Percentiles rank a stretch among this genome's conserved stretches.
These are phyloP conservation scores for Strobilomyces dryophilus DNA, from an alignment of 768 basidiomycete species.

Conservation along the genomic window DNA sequence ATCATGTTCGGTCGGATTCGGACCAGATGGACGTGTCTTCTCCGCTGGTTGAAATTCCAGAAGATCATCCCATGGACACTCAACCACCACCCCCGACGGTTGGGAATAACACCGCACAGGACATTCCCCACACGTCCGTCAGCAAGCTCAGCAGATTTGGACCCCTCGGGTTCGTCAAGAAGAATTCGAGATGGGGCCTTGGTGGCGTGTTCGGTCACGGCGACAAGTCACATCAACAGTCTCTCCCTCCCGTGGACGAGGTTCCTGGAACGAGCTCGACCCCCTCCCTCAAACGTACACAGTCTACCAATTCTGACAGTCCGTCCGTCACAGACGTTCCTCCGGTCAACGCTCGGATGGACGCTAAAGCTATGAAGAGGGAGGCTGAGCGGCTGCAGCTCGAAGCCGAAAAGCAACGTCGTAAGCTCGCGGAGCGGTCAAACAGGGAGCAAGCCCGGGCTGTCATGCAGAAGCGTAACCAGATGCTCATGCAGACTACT, in stretches of 20 bases:
- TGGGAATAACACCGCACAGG: slow-evolving; percentile 35
- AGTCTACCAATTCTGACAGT: slow-evolving; percentile 74
- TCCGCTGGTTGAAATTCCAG: slow-evolving; percentile 44
- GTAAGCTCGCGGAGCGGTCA: slow-evolving; percentile 66
- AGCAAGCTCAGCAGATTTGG: slow-evolving; percentile 57
- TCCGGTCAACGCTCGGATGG: slow-evolving; percentile 41
- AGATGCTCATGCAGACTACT: slow-evolving; percentile 58
- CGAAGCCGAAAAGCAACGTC: slow-evolving; percentile 83
- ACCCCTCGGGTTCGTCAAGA: slow-evolving; percentile 63
- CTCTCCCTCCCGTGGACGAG: slow-evolving; percentile 72
- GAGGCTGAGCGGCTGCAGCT: slow-evolving; percentile 72
- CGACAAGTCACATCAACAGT: slow-evolving; percentile 61
- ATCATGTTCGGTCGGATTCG: slow-evolving; percentile 29
- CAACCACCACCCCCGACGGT: slow-evolving; percentile 38
- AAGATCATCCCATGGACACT: slow-evolving; percentile 45
- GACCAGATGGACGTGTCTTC: slow-evolving; percentile 56
- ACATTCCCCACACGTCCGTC: slow-evolving; percentile 38
- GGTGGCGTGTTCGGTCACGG: slow-evolving; percentile 61
- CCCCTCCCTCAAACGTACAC: slow-evolving; percentile 72
- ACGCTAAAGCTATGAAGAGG: slow-evolving; percentile 76
- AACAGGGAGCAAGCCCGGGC: slow-evolving; percentile 87
- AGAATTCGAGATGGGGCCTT: slow-evolving; percentile 62
- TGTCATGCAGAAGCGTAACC: slow-evolving; percentile 86
- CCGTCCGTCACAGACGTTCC: slow-evolving; percentile 52
- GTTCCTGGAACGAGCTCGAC: slow-evolving; percentile 50